Evolutionary conservation across 352 stramenopile genomes (phyloP).

Genomic region (Pythium utonaiense): DNA sequence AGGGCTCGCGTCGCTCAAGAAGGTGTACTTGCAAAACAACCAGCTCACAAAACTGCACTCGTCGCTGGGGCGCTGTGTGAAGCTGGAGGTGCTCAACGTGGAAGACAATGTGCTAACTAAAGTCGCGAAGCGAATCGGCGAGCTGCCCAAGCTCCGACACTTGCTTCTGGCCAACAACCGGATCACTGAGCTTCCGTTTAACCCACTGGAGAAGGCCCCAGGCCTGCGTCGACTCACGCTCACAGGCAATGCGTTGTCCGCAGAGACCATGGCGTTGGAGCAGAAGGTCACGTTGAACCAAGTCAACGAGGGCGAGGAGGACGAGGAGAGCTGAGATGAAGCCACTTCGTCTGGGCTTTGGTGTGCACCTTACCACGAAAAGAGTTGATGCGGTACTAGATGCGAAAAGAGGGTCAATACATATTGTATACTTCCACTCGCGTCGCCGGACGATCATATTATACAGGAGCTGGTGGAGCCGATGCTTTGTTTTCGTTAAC

Average conservation of each 20-base stretch:
- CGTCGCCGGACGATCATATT: background rate
- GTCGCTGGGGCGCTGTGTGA: constrained; percentile 66
- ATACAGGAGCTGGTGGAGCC: background rate
- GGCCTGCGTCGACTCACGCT: constrained; percentile 78
- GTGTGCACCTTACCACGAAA: background rate
- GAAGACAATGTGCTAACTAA: constrained; percentile 82
- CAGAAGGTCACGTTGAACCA: constrained; percentile 54
- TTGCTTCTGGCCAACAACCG: constrained; percentile 83
- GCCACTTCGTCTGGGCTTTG: background rate
- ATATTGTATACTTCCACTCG: constrained; percentile 17
- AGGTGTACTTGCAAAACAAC: constrained; percentile 87
- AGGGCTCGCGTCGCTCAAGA: constrained; percentile 56
- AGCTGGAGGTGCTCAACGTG: constrained; percentile 82
- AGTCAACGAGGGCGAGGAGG: constrained; percentile 55
- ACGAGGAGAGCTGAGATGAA: constrained; percentile 22
- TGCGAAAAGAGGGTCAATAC: constrained; percentile 12
- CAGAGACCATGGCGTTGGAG: constrained; percentile 58
- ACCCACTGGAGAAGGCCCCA: constrained; percentile 63
- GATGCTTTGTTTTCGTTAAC: constrained; percentile 25
- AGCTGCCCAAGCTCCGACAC: constrained; percentile 74
- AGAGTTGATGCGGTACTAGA: background rate
- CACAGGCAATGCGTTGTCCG: constrained; percentile 62
- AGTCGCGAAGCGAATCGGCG: constrained; percentile 82
- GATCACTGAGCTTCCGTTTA: constrained; percentile 76
- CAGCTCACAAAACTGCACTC: constrained; percentile 72